phyloP scores from a whole-genome alignment of 148 eudicot species.

The Rhododendron simsii region DNA sequence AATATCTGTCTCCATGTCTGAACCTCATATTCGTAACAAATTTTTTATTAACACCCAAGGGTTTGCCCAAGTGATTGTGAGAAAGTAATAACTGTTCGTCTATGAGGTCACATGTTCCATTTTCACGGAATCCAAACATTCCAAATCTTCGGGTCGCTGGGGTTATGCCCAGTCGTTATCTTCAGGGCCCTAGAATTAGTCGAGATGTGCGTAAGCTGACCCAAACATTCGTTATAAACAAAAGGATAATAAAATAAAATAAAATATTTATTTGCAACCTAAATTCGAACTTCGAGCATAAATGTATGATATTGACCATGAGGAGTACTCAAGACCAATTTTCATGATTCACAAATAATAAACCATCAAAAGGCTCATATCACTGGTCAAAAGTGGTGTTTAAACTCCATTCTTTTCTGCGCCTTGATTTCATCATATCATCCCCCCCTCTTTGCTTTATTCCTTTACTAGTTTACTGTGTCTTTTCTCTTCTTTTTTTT shows the following conservation, averaged over 20 bases:
- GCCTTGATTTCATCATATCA: not conserved
- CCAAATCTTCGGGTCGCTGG: too few relatives aligned
- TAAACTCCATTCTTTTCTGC: not conserved
- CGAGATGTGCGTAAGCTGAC: too few relatives aligned
- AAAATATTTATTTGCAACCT: not conserved
- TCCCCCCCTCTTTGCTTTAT: not conserved
- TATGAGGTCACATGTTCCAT: too few relatives aligned
- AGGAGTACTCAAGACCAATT: not conserved
- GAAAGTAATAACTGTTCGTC: too few relatives aligned
- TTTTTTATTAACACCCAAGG: too few relatives aligned
- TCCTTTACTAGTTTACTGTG: not conserved
- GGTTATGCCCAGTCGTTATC: too few relatives aligned
- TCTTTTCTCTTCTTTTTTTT: not conserved
- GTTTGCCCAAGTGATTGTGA: too few relatives aligned
- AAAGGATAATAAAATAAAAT: too few relatives aligned
- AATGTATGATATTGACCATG: not conserved
- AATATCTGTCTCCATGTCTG: not conserved
- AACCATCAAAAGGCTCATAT: not conserved
- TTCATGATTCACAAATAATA: not conserved
- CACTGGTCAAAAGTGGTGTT: not conserved
- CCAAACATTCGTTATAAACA: too few relatives aligned
- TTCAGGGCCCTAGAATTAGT: too few relatives aligned
- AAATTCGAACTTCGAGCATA: not conserved
- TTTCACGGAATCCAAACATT: too few relatives aligned
- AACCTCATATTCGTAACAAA: too few relatives aligned